Conservation (phyloP, 2,329 filamentous ascomycete genomes). For the Herpotrichia juniperi region DNA sequence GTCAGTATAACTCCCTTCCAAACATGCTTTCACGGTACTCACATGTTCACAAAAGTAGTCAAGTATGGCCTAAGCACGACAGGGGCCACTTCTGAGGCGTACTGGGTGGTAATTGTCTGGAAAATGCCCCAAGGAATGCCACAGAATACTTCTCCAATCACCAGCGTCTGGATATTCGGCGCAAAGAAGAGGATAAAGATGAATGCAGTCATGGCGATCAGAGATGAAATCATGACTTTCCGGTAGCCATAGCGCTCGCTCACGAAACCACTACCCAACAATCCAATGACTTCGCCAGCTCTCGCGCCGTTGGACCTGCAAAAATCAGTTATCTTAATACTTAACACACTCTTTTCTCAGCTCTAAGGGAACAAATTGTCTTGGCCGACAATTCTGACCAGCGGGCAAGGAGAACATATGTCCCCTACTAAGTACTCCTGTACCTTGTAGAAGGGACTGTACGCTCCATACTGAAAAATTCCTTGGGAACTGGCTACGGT, state of each 20-base stretch:
- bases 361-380: no score
- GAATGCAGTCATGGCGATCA: constrained; percentile 22
- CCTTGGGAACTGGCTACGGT: no score
- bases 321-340: constrained; percentile 58
- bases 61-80: constrained; percentile 45
- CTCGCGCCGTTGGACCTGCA: constrained; percentile 44
- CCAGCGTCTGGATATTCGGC: constrained; percentile 42
- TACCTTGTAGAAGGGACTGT: no score
- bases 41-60: constrained; percentile 59
- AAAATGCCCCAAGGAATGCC: constrained; percentile 54
- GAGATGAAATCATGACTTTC: constrained; percentile 18
- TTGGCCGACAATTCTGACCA: no score
- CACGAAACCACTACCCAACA: constrained; percentile 47
- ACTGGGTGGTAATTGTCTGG: constrained; percentile 62
- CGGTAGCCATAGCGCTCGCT: constrained; percentile 44
- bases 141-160: constrained; percentile 62
- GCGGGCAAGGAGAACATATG: no score
- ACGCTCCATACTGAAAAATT: no score
- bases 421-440: no score
- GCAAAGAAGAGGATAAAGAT: constrained; percentile 53
- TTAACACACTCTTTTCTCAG: no score
- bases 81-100: constrained; percentile 62
- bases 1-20: constrained; percentile 54
- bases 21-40: constrained; percentile 19
- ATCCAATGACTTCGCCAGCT: constrained; percentile 47